Conservation (phyloP, 805 yeast genomes). For the Candida montana region DNA sequence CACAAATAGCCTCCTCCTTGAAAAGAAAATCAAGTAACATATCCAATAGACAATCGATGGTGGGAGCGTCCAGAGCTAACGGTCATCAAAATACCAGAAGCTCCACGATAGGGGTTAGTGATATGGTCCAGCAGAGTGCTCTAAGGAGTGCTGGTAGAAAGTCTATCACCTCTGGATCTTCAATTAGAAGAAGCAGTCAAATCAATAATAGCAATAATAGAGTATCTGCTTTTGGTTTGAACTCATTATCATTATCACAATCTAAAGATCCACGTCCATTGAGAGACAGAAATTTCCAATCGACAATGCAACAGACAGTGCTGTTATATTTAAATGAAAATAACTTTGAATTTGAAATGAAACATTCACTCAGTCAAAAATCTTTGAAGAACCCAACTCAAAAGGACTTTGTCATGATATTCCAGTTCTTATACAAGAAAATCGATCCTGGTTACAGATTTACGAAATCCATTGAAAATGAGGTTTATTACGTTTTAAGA, state of each 20-base stretch:
- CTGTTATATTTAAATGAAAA: slow-evolving; percentile 56
- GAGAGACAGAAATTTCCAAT: slow-evolving; percentile 65
- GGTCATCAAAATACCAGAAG: slow-evolving; percentile 12
- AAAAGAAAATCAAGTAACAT: slow-evolving; percentile 20
- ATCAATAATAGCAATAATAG: slow-evolving; percentile 14
- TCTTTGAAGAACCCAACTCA: slow-evolving; percentile 78
- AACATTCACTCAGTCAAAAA: slow-evolving; percentile 59
- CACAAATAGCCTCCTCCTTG: slow-evolving; percentile 21
- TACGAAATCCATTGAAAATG: slow-evolving; percentile 64
- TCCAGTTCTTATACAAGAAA: slow-evolving; percentile 71
- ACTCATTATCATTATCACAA: slow-evolving; percentile 20
- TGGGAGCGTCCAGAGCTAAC: slow-evolving; percentile 26
- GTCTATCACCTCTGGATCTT: slow-evolving; percentile 15
- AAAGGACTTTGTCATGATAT: slow-evolving; percentile 72
- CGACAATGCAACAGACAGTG: slow-evolving; percentile 59
- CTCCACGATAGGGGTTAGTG: slow-evolving; percentile 21
- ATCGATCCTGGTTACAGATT: slow-evolving; percentile 78
- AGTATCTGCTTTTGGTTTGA: slow-evolving; percentile 23
- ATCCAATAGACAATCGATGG: slow-evolving; percentile 26
- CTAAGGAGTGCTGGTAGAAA: slow-evolving; percentile 20
- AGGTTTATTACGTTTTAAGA: slow-evolving; percentile 63
- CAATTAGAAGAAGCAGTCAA: slow-evolving; percentile 8
- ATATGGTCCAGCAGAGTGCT: slow-evolving; percentile 25
- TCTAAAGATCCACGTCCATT: slow-evolving; percentile 69
- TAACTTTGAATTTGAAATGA: slow-evolving; percentile 70